Conservation (phyloP, 2,329 filamentous ascomycete genomes). For the Canariomyces notabilis region DNA sequence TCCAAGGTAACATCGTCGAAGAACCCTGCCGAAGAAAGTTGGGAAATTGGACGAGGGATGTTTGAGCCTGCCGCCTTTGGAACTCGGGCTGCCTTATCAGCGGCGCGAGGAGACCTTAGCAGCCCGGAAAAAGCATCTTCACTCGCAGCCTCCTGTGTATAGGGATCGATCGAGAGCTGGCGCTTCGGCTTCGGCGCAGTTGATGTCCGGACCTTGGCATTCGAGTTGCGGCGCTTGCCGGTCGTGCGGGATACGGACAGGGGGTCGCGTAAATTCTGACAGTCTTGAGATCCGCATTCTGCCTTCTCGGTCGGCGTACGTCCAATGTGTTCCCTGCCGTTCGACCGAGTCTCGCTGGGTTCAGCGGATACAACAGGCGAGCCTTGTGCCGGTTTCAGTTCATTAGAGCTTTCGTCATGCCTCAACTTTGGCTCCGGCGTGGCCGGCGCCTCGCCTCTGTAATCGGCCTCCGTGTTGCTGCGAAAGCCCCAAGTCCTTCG, state of each 20-base stretch:
- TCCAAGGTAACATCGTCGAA: slow-evolving; percentile 31
- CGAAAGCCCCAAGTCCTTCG: slow-evolving; percentile 33
- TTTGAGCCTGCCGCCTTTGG: slow-evolving; percentile 24
- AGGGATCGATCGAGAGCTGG: slow-evolving; percentile 32
- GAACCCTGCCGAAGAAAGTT: slow-evolving; percentile 31
- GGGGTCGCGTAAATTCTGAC: slow-evolving; percentile 12
- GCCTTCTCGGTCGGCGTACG: slow-evolving; percentile 9
- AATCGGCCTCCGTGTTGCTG: slow-evolving; percentile 19
- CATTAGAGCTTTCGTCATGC: neutral
- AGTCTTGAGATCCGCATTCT: slow-evolving; percentile 2
- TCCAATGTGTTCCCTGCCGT: neutral
- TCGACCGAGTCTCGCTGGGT: neutral
- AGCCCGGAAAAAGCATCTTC: slow-evolving; percentile 30
- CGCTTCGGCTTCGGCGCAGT: slow-evolving; percentile 29
- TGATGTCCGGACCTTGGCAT: slow-evolving; percentile 31
- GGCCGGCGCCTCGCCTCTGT: neutral
- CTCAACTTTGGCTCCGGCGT: neutral
- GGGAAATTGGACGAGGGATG: slow-evolving; percentile 32
- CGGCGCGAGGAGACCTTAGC: slow-evolving; percentile 29
- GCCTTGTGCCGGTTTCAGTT: neutral
- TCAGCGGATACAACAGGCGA: neutral
- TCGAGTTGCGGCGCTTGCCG: slow-evolving; percentile 30
- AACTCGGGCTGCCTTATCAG: slow-evolving; percentile 20
- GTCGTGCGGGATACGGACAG: slow-evolving; percentile 15
- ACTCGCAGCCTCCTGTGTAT: slow-evolving; percentile 22